Evolutionary conservation across 306 rosid species (phyloP).

Genomic region (Prosopis cineraria): DNA sequence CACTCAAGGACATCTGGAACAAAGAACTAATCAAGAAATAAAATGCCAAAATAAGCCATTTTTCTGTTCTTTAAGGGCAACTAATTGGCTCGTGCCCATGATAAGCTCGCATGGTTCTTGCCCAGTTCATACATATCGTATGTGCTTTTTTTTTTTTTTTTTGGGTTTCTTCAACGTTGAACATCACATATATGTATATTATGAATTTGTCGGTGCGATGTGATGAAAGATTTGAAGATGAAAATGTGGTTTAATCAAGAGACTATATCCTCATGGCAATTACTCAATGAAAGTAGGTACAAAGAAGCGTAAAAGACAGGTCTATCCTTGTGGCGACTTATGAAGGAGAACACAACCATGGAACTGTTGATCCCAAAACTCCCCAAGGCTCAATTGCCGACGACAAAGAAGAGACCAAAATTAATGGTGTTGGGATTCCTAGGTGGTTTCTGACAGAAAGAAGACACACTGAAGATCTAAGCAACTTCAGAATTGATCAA

Average conservation of each 20-base stretch:
- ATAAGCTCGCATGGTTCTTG: neutral
- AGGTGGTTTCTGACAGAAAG: constrained; percentile 30
- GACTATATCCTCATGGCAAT: neutral
- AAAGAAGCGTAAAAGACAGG: constrained; percentile 60
- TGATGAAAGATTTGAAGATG: neutral
- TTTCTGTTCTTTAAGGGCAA: neutral
- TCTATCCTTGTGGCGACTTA: constrained; percentile 65
- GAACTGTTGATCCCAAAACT: constrained; percentile 31
- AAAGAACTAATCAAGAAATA: neutral
- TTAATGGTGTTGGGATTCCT: constrained; percentile 40
- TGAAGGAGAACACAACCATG: constrained; percentile 81
- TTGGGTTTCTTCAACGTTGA: neutral
- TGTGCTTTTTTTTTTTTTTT: neutral
- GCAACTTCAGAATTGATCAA: constrained; percentile 44
- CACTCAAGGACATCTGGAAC: neutral
- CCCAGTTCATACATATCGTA: neutral
- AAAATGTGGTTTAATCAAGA: neutral
- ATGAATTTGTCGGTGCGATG: neutral
- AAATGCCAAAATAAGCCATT: neutral
- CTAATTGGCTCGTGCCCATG: neutral
- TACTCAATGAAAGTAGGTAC: constrained; percentile 49
- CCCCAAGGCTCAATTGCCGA: constrained; percentile 12
- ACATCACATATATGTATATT: neutral
- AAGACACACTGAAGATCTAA: constrained; percentile 27
- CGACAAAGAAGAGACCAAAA: constrained; percentile 27